Evolutionary conservation across 371 early-diverging fungal genomes (phyloP).

Genomic region (Rhizopus microsporus): DNA sequence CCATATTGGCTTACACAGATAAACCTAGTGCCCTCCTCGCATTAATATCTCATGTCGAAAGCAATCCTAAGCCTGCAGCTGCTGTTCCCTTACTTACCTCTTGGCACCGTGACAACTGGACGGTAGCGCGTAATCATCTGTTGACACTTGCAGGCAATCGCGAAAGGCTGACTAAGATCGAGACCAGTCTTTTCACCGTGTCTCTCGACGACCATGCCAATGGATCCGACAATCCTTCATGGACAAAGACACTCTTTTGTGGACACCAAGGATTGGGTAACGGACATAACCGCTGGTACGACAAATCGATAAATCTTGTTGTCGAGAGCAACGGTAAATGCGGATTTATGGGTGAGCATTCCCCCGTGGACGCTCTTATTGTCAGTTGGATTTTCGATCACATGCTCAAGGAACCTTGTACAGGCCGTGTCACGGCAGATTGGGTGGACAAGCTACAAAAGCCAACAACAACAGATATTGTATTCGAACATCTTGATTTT

Average conservation of each 20-base stretch:
- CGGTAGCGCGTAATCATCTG: slow-evolving; percentile 62
- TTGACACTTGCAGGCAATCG: slow-evolving; percentile 58
- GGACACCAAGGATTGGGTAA: slow-evolving; percentile 38
- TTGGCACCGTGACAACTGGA: slow-evolving; percentile 87
- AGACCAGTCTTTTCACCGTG: slow-evolving; percentile 73
- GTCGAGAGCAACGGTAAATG: slow-evolving; percentile 73
- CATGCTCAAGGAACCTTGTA: slow-evolving; percentile 50
- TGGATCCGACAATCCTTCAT: slow-evolving; percentile 32
- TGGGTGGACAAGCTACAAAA: no score
- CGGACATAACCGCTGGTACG: slow-evolving; percentile 91
- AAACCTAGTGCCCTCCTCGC: slow-evolving; percentile 23
- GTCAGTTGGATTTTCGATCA: slow-evolving; percentile 67
- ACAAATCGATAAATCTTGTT: slow-evolving; percentile 72
- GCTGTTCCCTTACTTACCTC: slow-evolving; percentile 79
- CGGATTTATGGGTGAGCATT: slow-evolving; percentile 81
- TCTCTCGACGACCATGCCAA: slow-evolving; percentile 71
- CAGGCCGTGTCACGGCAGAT: slow-evolving; percentile 4
- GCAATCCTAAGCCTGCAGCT: slow-evolving; percentile 41
- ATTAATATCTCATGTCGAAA: slow-evolving; percentile 48
- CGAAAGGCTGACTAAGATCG: slow-evolving; percentile 52
- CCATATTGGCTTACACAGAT: neutral
- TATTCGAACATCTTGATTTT: slow-evolving; percentile 52
- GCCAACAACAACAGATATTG: neutral
- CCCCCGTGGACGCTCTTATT: slow-evolving; percentile 80
- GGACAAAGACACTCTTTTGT: slow-evolving; percentile 34